Percentiles rank a stretch among this genome's conserved stretches.
Evolutionary conservation across 192 early-diverging fungal genomes (phyloP).

Genomic region (Entophlyctis luteolus): DNA sequence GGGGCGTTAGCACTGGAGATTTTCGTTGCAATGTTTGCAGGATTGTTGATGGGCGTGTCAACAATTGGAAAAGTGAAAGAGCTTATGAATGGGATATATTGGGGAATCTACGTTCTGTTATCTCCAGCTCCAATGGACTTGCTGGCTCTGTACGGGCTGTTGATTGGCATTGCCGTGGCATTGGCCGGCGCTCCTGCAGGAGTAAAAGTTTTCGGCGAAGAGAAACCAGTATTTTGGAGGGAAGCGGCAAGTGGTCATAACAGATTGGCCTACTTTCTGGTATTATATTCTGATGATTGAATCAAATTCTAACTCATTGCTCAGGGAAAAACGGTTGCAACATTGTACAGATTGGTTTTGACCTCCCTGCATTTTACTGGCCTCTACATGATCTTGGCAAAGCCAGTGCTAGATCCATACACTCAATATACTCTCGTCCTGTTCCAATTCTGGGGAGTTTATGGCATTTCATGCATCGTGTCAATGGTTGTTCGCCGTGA

Average conservation of each 20-base stretch:
- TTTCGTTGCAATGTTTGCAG: slow-evolving; percentile 43
- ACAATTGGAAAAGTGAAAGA: slow-evolving; percentile 32
- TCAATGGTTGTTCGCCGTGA: slow-evolving; percentile 38
- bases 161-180: slow-evolving; percentile 36
- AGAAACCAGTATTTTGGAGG: slow-evolving; percentile 49
- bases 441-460: slow-evolving; percentile 46
- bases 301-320: not conserved
- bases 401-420: slow-evolving; percentile 29
- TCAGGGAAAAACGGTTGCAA: slow-evolving; percentile 39
- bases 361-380: slow-evolving; percentile 44
- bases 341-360: slow-evolving; percentile 40
- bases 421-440: slow-evolving; percentile 35
- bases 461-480: slow-evolving; percentile 44
- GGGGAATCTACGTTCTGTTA: slow-evolving; percentile 36
- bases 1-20: slow-evolving; percentile 39
- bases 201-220: slow-evolving; percentile 49
- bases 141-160: slow-evolving; percentile 33
- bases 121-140: slow-evolving; percentile 41
- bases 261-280: slow-evolving; percentile 28
- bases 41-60: slow-evolving; percentile 40
- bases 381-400: slow-evolving; percentile 35
- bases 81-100: slow-evolving; percentile 41
- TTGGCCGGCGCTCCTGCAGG: slow-evolving; percentile 45
- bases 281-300: slow-evolving; percentile 10
- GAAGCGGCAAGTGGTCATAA: slow-evolving; percentile 47